Evolutionary conservation across 2,329 filamentous ascomycete genomes (phyloP).

Genomic region (Penicillium fuscoglaucum): DNA sequence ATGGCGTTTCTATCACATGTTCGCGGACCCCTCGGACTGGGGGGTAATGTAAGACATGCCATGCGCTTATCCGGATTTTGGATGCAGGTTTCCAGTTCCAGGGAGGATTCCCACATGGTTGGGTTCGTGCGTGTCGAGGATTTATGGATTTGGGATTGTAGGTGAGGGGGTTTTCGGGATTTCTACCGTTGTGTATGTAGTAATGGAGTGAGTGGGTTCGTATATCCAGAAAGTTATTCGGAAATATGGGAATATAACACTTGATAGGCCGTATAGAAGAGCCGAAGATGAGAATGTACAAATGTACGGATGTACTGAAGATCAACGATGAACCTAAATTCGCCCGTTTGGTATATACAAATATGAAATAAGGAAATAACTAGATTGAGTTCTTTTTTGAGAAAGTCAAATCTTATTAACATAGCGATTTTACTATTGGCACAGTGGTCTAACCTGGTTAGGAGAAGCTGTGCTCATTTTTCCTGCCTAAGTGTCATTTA

Average conservation of each 20-base stretch:
- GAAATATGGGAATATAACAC: neutral
- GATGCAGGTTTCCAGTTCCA: conserved; percentile 8
- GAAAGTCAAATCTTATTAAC: too few relatives aligned
- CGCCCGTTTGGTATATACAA: neutral
- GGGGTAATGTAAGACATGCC: neutral
- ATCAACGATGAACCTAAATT: neutral
- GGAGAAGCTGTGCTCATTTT: too few relatives aligned
- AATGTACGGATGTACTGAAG: neutral
- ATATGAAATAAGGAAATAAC: neutral
- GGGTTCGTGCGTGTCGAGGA: conserved; percentile 1
- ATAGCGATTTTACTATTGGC: too few relatives aligned
- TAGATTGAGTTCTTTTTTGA: neutral
- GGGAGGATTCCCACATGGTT: conserved; percentile 7
- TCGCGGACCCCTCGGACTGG: neutral
- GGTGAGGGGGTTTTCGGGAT: neutral
- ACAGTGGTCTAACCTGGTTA: too few relatives aligned
- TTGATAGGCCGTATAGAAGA: too few relatives aligned
- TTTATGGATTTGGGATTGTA: neutral
- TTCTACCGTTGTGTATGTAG: neutral
- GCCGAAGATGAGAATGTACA: neutral
- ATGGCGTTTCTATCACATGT: neutral
- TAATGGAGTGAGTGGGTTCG: neutral
- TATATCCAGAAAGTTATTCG: neutral
- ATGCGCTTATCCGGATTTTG: conserved; percentile 4
- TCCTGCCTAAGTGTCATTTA: too few relatives aligned